Conservation (phyloP, 208 protist species). For the Balamuthia mandrillaris region DNA sequence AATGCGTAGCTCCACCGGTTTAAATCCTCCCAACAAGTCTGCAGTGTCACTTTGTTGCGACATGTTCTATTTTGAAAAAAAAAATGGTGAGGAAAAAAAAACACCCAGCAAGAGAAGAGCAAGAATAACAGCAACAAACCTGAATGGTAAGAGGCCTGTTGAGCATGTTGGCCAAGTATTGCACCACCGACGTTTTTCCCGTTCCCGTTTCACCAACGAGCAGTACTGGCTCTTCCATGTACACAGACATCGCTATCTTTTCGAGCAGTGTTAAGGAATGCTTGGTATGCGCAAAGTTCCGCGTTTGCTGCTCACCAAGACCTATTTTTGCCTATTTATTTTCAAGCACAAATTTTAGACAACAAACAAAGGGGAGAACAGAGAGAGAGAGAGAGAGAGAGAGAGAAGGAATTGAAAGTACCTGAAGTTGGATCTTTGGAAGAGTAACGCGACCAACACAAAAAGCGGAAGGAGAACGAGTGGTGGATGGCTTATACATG, state of each 20-base stretch:
- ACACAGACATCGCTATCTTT: conserved; percentile 83
- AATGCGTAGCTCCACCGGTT: conserved; percentile 90
- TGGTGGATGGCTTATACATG: conserved; percentile 50
- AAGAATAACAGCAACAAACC: background rate
- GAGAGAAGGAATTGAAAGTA: too few species aligned
- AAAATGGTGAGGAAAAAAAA: background rate
- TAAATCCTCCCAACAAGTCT: conserved; percentile 99
- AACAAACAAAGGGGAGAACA: background rate
- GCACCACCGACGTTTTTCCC: conserved; percentile 85
- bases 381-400: too few species aligned
- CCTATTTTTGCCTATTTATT: too few species aligned
- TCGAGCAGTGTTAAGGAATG: conserved; percentile 91
- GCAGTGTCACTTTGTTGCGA: conserved; percentile 97
- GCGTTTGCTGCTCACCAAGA: background rate
- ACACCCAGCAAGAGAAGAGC: background rate
- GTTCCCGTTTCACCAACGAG: conserved; percentile 96
- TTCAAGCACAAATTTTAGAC: background rate
- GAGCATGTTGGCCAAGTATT: conserved; percentile 74
- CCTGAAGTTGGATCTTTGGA: too few species aligned
- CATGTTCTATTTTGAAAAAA: conserved; percentile 81
- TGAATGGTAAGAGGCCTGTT: conserved; percentile 77
- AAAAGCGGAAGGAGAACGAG: background rate
- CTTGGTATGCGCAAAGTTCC: conserved; percentile 88
- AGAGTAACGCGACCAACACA: conserved; percentile 47
- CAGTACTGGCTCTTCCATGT: conserved; percentile 89